Evolutionary conservation across 148 eudicot genomes (phyloP), one percentile per base, ranked within the genome.

Genomic region (Spergularia bocconei): DNA sequence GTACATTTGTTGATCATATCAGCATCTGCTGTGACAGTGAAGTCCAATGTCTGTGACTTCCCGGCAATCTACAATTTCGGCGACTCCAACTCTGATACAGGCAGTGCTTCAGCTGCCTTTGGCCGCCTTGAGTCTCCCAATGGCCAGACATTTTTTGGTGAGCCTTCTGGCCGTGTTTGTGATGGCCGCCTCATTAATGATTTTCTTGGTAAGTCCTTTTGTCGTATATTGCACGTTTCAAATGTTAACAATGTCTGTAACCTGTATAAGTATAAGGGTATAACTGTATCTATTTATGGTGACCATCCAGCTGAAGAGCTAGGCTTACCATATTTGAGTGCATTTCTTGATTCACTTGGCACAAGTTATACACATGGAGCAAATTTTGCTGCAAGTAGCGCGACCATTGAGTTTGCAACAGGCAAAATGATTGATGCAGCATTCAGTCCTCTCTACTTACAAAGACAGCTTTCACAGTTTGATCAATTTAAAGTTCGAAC

Each of bases 21-120:
- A 29, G 33, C 47, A 8, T 41, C 9, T 41, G 47, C 47, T 41
- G 47, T 41, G 47, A 6, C 47, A 5, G 47, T 41, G 7, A 41
- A 41, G 47, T 41, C 47, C 47, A 41, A 41, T 41, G 47, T 41
- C 47, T 41, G 47, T 41, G 47, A 41, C 47, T 38, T 86, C 33
- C 93, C 93, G 55, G 93, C 91, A 4, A 78, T 91, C 29, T 91
- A 83, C 80, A 91, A 87, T 84, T 91, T 91, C 47, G 96, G 96
- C 0, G 96, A 91, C 79, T 91, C 96, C 0, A 88, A 87, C 54
- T 91, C 96, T 39, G 96, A 91, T 74, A 87, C 91, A 12, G 93
- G 97, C 23, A 84, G 88, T 2, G 62, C 76, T 15, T 91, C 97
- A 7, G 90, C 97, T 3, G 88, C 86, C 13, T 91, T 91, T 63